These are phyloP conservation scores for Decorospora gaudefroyi DNA, from an alignment of 2,329 filamentous ascomycete genomes.

Conservation along the genomic window DNA sequence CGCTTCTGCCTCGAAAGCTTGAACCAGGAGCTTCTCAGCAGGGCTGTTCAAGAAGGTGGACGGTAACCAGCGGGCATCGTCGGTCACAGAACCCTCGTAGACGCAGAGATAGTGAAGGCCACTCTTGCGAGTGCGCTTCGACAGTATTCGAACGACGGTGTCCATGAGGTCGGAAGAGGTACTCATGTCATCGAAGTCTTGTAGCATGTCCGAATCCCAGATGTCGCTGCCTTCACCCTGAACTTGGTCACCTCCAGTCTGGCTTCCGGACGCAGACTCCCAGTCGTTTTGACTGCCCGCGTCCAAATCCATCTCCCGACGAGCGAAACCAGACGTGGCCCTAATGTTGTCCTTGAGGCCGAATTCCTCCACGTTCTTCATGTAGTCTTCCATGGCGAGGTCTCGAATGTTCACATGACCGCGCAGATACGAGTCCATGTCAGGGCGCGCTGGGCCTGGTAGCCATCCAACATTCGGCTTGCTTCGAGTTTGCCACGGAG, in stretches of 20 bases:
- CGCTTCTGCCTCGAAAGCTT: constrained; percentile 32
- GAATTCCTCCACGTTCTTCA: constrained; percentile 65
- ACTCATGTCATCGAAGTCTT: constrained; percentile 56
- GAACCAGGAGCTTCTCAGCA: constrained; percentile 34
- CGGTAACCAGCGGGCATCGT: constrained; percentile 58
- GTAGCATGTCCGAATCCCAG: constrained; percentile 54
- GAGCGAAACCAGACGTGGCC: constrained; percentile 33
- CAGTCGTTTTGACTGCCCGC: constrained; percentile 42
- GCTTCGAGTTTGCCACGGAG: constrained; percentile 41
- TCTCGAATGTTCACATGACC: constrained; percentile 29
- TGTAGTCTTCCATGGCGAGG: constrained; percentile 67
- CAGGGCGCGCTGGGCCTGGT: constrained; percentile 26
- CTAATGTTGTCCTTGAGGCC: constrained; percentile 42
- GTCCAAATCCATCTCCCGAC: constrained; percentile 42
- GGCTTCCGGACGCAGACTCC: constrained; percentile 26
- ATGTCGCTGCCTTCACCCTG: constrained; percentile 25
- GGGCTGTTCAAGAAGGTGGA: constrained; percentile 28
- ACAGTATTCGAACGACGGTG: constrained; percentile 51
- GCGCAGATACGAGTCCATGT: constrained; percentile 28
- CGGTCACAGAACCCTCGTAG: constrained; percentile 50
- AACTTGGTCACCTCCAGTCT: constrained; percentile 16
- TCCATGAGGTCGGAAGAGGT: constrained; percentile 56
- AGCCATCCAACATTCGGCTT: constrained; percentile 47
- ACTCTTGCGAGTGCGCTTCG: constrained; percentile 51
- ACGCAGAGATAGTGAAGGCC: constrained; percentile 60